Base-by-base conservation (phyloP, 2,329 filamentous ascomycete species). In the Monilinia laxa region DNA sequence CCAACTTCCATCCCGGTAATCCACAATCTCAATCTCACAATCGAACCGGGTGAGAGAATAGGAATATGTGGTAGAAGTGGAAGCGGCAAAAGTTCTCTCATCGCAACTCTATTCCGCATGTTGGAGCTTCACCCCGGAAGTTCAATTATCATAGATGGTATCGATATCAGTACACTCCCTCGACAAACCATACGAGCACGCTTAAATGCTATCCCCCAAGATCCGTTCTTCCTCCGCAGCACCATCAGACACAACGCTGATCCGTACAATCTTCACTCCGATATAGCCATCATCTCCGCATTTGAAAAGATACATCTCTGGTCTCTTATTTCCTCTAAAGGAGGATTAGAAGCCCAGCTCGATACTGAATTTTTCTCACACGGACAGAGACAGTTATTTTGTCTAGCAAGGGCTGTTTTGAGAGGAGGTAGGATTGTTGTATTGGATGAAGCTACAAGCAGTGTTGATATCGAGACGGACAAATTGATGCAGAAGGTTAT, bases 321-420 rank as follows among this genome's bases (percentile, higher is more conserved):
- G 70, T 57, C 67, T 12, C 20, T 71, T 3, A 65, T 74, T 14
- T 31, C 20, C 5, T 63, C 40, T 1, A 72, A 70, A 49, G 73
- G 73, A 20, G 71, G 71, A 2, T 62, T 74, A 4, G 70, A 73
- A 18, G 66, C 68, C 2, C 55, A 68, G 2, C 80, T 88, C 69
- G 78, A 79, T n/a, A 76, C 80, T 1, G 79, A 83, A 9, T 96
- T 93, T 0, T 93, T 98, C 77, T 83, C 80, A 0, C 79, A 81
- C 54, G 83, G 83, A 1, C 80, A 85, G 69, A 75, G 76, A 55
- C 83, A 85, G 72, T 73, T 85, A 0, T 80, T 84, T 64, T 79
- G 78, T 38, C 74, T 85, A 14, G 82, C 81, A 0, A 76, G 83
- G 6, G 79, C 81, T 0, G 75, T 84, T 12, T 68, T 84, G 20